phyloP scores from a whole-genome alignment of 1,284 basidiomycete species.

The Tylopilus sp. region DNA sequence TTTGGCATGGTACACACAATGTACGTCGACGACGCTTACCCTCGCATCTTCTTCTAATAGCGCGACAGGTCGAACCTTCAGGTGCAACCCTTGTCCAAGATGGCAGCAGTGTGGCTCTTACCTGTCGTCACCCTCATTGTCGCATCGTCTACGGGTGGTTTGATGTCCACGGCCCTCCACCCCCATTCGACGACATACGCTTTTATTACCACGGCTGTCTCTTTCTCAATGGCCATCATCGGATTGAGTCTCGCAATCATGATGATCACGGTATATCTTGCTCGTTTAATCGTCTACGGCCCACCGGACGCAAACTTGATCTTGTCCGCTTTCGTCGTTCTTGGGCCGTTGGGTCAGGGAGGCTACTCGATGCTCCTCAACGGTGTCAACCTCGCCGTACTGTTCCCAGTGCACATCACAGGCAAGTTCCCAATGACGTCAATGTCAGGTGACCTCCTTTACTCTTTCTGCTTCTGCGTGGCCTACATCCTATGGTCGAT shows the following conservation, averaged over 20 bases:
- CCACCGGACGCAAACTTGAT: constrained; percentile 42
- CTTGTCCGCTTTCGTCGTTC: constrained; percentile 48
- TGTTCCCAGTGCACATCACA: constrained; percentile 39
- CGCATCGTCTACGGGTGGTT: constrained; percentile 53
- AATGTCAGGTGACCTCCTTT: constrained; percentile 38
- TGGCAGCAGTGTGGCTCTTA: constrained; percentile 55
- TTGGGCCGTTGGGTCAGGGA: constrained; percentile 42
- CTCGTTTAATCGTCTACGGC: constrained; percentile 40
- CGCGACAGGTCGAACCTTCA: constrained; percentile 50
- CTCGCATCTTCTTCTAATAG: background rate
- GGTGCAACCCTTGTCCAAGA: constrained; percentile 42
- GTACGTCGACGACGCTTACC: constrained; percentile 31
- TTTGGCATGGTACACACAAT: constrained; percentile 57
- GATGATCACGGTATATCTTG: constrained; percentile 44
- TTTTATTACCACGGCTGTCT: constrained; percentile 47
- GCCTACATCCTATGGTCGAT: constrained; percentile 45
- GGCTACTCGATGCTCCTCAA: constrained; percentile 55
- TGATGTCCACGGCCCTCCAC: constrained; percentile 45
- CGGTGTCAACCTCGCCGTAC: constrained; percentile 40
- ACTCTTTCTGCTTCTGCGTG: constrained; percentile 39
- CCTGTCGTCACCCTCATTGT: constrained; percentile 63
- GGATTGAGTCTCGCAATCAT: constrained; percentile 48
- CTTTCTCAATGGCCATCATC: constrained; percentile 50
- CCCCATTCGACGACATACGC: constrained; percentile 42
- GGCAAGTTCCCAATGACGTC: constrained; percentile 31